phyloP scores from a whole-genome alignment of 768 basidiomycete species.

The Collybia nuda region DNA sequence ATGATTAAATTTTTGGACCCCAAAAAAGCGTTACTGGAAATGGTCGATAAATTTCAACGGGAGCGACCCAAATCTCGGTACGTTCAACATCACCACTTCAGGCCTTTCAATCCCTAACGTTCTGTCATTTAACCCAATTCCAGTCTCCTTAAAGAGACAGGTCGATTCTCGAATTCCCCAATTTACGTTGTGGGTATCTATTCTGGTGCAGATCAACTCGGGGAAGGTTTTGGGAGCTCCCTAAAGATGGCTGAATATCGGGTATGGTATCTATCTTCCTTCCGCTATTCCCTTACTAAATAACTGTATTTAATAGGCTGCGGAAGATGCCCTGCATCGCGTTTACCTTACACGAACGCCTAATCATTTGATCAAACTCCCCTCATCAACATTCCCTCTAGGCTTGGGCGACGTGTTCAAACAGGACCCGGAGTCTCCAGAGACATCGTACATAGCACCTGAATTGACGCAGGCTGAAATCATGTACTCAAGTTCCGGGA shows the following conservation, averaged over 20 bases:
- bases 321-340: constrained; percentile 81
- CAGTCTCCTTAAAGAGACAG: constrained; percentile 90
- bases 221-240: constrained; percentile 93
- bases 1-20: constrained; percentile 86
- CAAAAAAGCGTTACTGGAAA: constrained; percentile 71
- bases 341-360: constrained; percentile 83
- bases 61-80: constrained; percentile 73
- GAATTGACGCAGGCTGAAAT: constrained; percentile 63
- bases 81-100: constrained; percentile 10
- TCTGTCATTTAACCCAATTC: background rate
- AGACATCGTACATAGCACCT: constrained; percentile 51
- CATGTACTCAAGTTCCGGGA: constrained; percentile 67
- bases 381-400: constrained; percentile 70
- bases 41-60: constrained; percentile 66
- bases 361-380: constrained; percentile 63
- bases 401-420: constrained; percentile 55
- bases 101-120: background rate
- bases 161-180: constrained; percentile 86
- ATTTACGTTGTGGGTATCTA: constrained; percentile 96
- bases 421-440: constrained; percentile 39
- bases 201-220: constrained; percentile 79
- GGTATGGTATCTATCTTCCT: constrained; percentile 40
- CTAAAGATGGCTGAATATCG: constrained; percentile 94
- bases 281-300: background rate
- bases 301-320: constrained; percentile 49